Evolutionary conservation across 352 stramenopile species (phyloP), one percentile per base, ranked within the genome.

Genomic region (Globisporangium nagaii): DNA sequence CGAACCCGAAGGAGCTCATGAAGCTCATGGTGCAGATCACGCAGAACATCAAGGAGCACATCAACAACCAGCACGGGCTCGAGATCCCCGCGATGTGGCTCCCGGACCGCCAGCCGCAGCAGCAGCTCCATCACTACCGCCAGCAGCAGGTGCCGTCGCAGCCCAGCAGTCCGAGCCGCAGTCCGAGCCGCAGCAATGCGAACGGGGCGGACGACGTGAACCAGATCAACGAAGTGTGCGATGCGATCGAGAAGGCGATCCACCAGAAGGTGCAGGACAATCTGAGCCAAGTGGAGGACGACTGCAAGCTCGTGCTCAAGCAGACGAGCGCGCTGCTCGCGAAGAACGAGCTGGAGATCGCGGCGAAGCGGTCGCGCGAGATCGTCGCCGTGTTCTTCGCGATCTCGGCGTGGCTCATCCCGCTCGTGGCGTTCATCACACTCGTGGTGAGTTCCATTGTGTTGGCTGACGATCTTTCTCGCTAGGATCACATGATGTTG

Each of bases 181-280:
- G n/a, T n/a, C n/a, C n/a, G n/a, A n/a, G n/a, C n/a, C n/a, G n/a
- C 28, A 30, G 42, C 36, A 19, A 12, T 28, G 17, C 20, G 12
- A 53, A 55, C 35, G 25, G 58, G 12, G 60, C 62, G 35, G 62
- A 74, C 20, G 60, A 73, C 32, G 63, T 84, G 32, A 80, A 84
- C 56, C 67, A 84, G 58, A 79, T 85, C 48, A 55, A 69, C 20
- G 56, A 68, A 6, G 55, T 74, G 20, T 76, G 60, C 35, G 62
- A 62, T 5, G 46, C 57, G n/a, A 79, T 80, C 43, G 68, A 73
- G 46, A 68, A 80, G 60, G 63, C 74, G 20, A 82, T 86, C 56
- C 73, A 86, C 49, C 71, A 86, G 51, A 86, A 86, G 58, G 74
- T 86, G 40, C 73, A 83, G 48, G 71, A 86, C 55, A 86, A 86